Base-by-base conservation (phyloP, 1,284 basidiomycete species). In the Naganishia liquefaciens region DNA sequence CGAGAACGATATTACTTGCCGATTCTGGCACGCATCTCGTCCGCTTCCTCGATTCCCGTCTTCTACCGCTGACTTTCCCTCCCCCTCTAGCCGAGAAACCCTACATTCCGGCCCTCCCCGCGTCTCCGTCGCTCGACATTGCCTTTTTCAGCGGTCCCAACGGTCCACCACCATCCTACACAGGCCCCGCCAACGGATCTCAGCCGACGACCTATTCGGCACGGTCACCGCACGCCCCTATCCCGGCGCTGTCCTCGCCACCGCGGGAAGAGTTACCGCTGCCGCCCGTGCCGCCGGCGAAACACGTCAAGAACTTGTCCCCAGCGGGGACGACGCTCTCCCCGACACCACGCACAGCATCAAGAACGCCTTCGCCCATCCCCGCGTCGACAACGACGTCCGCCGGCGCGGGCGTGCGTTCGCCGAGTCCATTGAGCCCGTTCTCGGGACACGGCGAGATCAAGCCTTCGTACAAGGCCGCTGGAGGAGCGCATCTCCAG, bases 61-160 rank as follows among this genome's bases (percentile, higher is more conserved):
- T 37, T 37, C 33, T 33, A 39, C 21, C 25, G 19, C 50, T 9
- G 5, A 39, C 27, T n/a, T 23, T 27, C 25, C 17, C 47, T 27
- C 25, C 17, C 11, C n/a, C 23, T 25, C 52, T 25, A 23, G 30
- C 33, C 30, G 28, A 30, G 10, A 51, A 33, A 63, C 51, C 51
- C 4, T 15, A 44, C 9, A 63, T 63, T 28, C 51, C 61, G 10
- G 30, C 13, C 7, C 42, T 63, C 43, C 61, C 61, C 3, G 30
- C 61, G n/a, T 63, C 61, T 5, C 61, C 61, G 10, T 63, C 61
- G 5, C 61, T 63, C 10, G 61, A 63, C 27, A 63, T 63, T 42
- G 51, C 50, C 9, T 63, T 44, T 21, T 63, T 63, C 28, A 30
- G 27, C 19, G 61, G 61, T 5, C 13, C 15, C 33, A 27, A 27